These are phyloP conservation scores for Dalechampia spathulata DNA, from an alignment of 441 rosid species.

Conservation along the genomic window DNA sequence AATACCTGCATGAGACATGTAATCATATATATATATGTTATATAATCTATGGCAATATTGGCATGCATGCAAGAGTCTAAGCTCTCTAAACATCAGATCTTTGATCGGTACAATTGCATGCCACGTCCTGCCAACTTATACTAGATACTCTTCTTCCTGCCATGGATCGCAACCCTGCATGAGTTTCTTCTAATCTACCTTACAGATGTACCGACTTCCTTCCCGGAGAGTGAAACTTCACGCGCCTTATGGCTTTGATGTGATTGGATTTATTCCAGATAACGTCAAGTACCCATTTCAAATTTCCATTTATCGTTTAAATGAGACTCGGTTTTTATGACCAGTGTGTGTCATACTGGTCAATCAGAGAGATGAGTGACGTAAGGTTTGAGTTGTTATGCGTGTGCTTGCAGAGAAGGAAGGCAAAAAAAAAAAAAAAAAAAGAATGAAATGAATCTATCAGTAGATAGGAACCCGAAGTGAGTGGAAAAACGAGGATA, in stretches of 20 bases:
- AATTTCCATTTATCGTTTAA: too few species aligned
- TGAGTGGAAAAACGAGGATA: background rate
- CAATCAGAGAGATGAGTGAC: background rate
- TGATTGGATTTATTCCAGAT: background rate
- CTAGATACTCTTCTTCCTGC: conserved; percentile 17
- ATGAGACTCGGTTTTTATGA: too few species aligned
- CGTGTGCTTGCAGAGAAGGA: too few species aligned
- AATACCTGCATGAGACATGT: background rate
- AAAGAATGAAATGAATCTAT: background rate
- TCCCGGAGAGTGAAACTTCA: too few species aligned
- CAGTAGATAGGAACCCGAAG: background rate
- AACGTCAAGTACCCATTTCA: background rate
- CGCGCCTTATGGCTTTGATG: background rate
- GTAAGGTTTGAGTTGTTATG: background rate
- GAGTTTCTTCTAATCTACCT: background rate
- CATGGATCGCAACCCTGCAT: background rate
- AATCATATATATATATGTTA: background rate
- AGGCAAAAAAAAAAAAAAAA: too few species aligned
- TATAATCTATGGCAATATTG: conserved; percentile 1
- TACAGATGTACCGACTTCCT: too few species aligned
- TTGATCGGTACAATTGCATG: conserved; percentile 41
- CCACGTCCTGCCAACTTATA: conserved; percentile 43
- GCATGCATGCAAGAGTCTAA: conserved; percentile 37
- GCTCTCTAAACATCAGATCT: conserved; percentile 11
- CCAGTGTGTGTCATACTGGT: too few species aligned